Evolutionary conservation across 345 rosid genomes (phyloP).

Genomic region (Mercurialis annua): DNA sequence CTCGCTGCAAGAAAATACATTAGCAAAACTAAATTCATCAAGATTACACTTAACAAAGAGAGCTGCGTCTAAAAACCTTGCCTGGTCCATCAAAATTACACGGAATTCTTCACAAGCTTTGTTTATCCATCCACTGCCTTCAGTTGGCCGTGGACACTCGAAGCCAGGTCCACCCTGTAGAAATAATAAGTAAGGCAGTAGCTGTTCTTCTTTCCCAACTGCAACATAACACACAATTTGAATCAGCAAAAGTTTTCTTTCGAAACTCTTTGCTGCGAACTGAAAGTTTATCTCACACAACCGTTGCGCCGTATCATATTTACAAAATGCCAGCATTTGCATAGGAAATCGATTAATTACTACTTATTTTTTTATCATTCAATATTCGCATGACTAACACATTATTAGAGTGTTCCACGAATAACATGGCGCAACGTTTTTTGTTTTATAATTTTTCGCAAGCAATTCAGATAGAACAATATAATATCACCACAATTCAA

Average conservation of each 20-base stretch:
- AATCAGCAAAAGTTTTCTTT: conserved; percentile 4
- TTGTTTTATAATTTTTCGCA: too few species aligned
- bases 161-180: conserved; percentile 97
- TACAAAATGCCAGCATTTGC: too few species aligned
- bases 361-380: too few species aligned
- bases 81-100: conserved; percentile 91
- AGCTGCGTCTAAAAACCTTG: conserved; percentile 21
- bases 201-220: conserved; percentile 80
- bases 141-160: conserved; percentile 83
- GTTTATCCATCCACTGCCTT: conserved; percentile 77
- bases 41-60: neutral
- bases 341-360: too few species aligned
- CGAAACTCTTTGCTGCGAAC: too few species aligned
- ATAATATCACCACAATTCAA: too few species aligned
- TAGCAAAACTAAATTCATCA: neutral
- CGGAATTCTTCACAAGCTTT: conserved; percentile 89
- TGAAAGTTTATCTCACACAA: too few species aligned
- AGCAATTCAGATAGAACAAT: too few species aligned
- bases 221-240: conserved; percentile 22
- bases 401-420: too few species aligned
- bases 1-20: conserved; percentile 58
- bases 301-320: too few species aligned
- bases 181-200: conserved; percentile 66
- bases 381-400: too few species aligned
- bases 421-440: too few species aligned